A percentile compares a stretch with the other conserved stretches of the same genome.
Evolutionary conservation across 2,329 filamentous ascomycete species (phyloP).

Genomic region (Hymenoscyphus albidus): DNA sequence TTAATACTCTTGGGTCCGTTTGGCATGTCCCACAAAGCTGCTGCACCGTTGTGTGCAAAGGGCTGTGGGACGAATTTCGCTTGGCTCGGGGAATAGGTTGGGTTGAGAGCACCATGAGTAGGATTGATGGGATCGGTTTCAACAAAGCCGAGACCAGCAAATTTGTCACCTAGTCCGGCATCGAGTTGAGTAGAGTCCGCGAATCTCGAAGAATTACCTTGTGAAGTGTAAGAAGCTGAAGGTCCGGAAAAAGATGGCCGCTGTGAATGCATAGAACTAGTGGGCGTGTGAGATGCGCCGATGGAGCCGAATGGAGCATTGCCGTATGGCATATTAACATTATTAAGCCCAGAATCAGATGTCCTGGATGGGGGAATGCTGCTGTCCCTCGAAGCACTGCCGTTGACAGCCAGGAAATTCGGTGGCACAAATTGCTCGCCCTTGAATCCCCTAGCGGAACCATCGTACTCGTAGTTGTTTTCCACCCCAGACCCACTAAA

Average conservation of each 20-base stretch:
- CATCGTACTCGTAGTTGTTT: constrained; percentile 28
- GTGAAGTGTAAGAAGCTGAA: constrained; percentile 45
- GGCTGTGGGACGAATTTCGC: constrained; percentile 25
- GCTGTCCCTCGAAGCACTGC: constrained; percentile 48
- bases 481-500: constrained; percentile 16
- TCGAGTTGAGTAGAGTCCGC: constrained; percentile 27
- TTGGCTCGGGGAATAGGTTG: constrained; percentile 30
- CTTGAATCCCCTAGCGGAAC: constrained; percentile 21
- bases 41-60: constrained; percentile 24
- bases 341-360: constrained; percentile 41
- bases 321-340: constrained; percentile 23
- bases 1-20: constrained; percentile 25
- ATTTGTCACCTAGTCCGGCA: constrained; percentile 29
- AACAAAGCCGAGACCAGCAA: constrained; percentile 27
- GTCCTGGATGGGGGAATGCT: constrained; percentile 55
- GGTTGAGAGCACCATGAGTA: constrained; percentile 21
- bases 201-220: constrained; percentile 39
- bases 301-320: constrained; percentile 31
- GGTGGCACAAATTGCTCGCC: constrained; percentile 36
- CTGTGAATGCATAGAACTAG: constrained; percentile 46
- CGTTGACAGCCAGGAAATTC: constrained; percentile 44
- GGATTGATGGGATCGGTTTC: constrained; percentile 24
- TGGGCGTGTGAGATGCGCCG: constrained; percentile 37
- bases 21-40: constrained; percentile 29
- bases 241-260: constrained; percentile 43